Percentiles rank a stretch among this genome's conserved stretches.
Evolutionary conservation across 192 early-diverging fungal genomes (phyloP).

Genomic region (Coemansia sp.): DNA sequence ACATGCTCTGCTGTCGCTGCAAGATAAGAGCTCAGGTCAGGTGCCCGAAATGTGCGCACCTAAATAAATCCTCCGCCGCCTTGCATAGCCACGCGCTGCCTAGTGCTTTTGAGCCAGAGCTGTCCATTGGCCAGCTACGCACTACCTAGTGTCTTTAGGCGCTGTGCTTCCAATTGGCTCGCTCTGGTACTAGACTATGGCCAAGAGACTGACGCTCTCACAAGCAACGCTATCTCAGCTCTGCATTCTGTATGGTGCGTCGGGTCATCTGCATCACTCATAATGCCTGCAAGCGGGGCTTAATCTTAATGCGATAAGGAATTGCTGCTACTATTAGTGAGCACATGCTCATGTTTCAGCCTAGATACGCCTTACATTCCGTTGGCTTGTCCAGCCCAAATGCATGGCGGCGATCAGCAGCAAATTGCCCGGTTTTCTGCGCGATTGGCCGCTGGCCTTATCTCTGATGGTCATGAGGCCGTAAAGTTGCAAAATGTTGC

Average conservation of each 20-base stretch:
- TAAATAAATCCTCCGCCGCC: conserved; percentile 2
- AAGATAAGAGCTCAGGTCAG: conserved; percentile 10
- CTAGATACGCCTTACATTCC: too few species aligned
- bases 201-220: too few species aligned
- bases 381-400: not conserved
- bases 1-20: conserved; percentile 3
- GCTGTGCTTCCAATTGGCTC: not conserved
- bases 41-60: conserved; percentile 8
- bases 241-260: too few species aligned
- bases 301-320: too few species aligned
- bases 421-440: not conserved
- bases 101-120: too few species aligned
- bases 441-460: conserved; percentile 7
- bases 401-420: conserved; percentile 1
- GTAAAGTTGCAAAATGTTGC: too few species aligned
- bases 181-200: not conserved
- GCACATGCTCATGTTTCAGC: not conserved
- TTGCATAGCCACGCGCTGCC: not conserved
- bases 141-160: not conserved
- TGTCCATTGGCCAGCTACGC: not conserved
- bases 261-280: too few species aligned
- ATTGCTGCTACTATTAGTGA: not conserved
- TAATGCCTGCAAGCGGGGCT: too few species aligned
- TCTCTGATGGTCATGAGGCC: conserved; percentile 1
- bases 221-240: too few species aligned